phyloP scores from a whole-genome alignment of 371 early-diverging fungal species.

The Zancudomyces culisetae region DNA sequence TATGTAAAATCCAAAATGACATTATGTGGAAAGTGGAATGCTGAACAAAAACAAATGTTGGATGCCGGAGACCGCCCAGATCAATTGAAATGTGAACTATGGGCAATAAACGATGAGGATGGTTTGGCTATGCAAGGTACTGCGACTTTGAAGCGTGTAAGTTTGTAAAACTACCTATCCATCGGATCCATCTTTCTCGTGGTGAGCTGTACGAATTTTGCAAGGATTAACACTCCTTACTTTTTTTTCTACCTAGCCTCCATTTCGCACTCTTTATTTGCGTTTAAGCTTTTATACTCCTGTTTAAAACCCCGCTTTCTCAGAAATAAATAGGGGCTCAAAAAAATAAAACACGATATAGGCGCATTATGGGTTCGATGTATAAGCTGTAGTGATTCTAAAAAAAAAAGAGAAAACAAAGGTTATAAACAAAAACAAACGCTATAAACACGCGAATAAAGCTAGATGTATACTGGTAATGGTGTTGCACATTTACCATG shows the following conservation, averaged over 20 bases:
- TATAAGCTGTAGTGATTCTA: neutral
- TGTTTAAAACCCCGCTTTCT: no score
- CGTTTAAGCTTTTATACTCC: no score
- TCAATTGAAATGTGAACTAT: conserved; percentile 33
- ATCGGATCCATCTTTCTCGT: no score
- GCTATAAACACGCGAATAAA: neutral
- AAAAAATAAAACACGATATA: no score
- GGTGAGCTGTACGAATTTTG: no score
- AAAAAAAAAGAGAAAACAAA: neutral
- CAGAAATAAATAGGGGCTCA: no score
- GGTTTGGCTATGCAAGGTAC: conserved; percentile 54
- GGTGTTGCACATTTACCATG: neutral
- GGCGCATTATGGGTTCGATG: no score
- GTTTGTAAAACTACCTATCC: no score
- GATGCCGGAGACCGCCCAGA: conserved; percentile 10
- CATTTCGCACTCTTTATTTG: no score
- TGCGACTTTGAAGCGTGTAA: conserved; percentile 17
- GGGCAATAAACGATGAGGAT: conserved; percentile 43
- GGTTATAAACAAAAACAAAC: neutral
- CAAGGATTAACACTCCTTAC: no score
- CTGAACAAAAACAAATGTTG: neutral
- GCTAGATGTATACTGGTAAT: neutral
- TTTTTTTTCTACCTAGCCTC: no score
- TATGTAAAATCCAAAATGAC: conserved; percentile 33
- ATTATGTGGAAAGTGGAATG: conserved; percentile 28